These are phyloP conservation scores for Fagus crenata DNA, from an alignment of 306 rosid genomes.

Conservation along the genomic window DNA sequence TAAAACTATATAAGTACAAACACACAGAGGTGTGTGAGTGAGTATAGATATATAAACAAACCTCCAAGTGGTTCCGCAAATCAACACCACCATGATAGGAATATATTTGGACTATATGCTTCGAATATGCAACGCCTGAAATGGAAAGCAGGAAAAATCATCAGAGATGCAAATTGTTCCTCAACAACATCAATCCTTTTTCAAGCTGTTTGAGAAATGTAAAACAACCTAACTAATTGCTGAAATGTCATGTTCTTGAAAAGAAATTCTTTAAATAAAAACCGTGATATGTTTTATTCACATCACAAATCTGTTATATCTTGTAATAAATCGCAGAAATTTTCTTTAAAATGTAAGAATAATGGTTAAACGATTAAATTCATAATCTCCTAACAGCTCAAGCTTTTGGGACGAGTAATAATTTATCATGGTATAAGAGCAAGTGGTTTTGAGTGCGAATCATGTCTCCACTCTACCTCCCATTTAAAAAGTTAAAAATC, in stretches of 20 bases:
- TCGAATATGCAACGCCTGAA: slow-evolving; percentile 97
- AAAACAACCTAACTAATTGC: not conserved
- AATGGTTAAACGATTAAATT: too few relatives aligned
- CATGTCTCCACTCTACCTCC: too few relatives aligned
- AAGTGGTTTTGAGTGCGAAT: too few relatives aligned
- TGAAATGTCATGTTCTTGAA: not conserved
- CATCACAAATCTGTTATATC: not conserved
- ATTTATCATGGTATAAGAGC: too few relatives aligned
- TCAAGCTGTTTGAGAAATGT: not conserved
- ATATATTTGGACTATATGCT: slow-evolving; percentile 85
- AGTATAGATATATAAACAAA: slow-evolving; percentile 31
- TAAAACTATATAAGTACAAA: not conserved
- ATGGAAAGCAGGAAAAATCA: slow-evolving; percentile 10
- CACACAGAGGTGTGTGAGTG: too few relatives aligned
- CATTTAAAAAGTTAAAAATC: too few relatives aligned
- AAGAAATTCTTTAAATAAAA: too few relatives aligned
- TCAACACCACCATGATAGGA: slow-evolving; percentile 85
- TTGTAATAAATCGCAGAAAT: not conserved
- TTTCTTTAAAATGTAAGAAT: too few relatives aligned
- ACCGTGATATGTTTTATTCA: not conserved
- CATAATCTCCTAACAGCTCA: too few relatives aligned
- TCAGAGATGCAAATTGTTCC: not conserved
- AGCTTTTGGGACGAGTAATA: too few relatives aligned
- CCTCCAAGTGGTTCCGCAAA: slow-evolving; percentile 87
- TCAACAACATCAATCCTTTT: not conserved